These are phyloP conservation scores for Gnomoniopsis smithogilvyi DNA, from an alignment of 2,329 filamentous ascomycete genomes.

Conservation along the genomic window DNA sequence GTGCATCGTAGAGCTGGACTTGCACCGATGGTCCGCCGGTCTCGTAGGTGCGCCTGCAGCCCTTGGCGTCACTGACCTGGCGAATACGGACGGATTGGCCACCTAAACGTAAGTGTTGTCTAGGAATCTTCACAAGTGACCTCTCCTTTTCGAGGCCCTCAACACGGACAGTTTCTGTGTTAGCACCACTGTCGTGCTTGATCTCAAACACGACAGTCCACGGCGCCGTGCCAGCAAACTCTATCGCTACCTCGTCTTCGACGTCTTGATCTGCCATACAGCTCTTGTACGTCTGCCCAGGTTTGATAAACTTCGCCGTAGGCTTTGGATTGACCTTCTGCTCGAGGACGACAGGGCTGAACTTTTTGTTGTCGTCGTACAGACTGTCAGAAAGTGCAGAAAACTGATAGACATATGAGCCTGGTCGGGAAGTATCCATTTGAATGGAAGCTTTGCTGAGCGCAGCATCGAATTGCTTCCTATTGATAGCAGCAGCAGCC, in stretches of 20 bases:
- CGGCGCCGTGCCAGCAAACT: conserved; percentile 76
- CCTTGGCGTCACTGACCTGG: conserved; percentile 81
- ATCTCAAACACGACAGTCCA: conserved; percentile 92
- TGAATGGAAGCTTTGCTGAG: conserved; percentile 73
- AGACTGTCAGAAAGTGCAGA: conserved; percentile 78
- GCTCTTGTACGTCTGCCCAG: conserved; percentile 92
- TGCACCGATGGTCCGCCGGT: conserved; percentile 73
- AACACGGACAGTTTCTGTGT: conserved; percentile 78
- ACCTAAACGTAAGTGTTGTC: conserved; percentile 81
- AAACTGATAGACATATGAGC: conserved; percentile 84
- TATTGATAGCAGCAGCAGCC: conserved; percentile 56
- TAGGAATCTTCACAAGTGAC: conserved; percentile 81
- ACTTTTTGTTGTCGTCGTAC: conserved; percentile 70
- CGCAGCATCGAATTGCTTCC: conserved; percentile 73
- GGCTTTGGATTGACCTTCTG: conserved; percentile 85
- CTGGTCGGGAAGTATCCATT: conserved; percentile 82
- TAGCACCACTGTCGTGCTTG: conserved; percentile 79
- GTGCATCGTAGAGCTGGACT: conserved; percentile 89
- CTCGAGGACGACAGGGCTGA: conserved; percentile 65
- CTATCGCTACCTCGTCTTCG: conserved; percentile 86
- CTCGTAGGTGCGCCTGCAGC: conserved; percentile 78
- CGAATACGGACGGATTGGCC: conserved; percentile 85
- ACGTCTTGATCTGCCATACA: conserved; percentile 80
- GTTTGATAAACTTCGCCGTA: conserved; percentile 75
- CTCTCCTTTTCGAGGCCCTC: conserved; percentile 72